Percentiles rank a stretch among this genome's conserved stretches.
Evolutionary conservation across 2,329 filamentous ascomycete species (phyloP).

Genomic region (Beauveria asiatica): DNA sequence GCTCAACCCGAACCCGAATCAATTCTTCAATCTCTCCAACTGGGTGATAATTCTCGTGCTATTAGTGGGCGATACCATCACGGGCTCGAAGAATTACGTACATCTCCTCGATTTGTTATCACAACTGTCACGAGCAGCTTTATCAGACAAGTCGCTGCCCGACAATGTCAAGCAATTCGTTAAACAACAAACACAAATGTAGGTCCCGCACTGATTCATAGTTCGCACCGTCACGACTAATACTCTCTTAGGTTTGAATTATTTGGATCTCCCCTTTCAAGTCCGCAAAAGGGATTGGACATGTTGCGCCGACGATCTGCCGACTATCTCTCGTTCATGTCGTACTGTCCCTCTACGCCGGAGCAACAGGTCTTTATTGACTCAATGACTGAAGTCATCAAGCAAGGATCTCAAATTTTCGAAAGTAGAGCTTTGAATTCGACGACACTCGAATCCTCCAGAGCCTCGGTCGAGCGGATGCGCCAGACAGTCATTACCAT

Average conservation of each 20-base stretch:
- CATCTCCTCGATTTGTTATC: conserved; percentile 29
- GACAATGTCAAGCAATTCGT: conserved; percentile 19
- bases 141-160: conserved; percentile 15
- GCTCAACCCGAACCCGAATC: conserved; percentile 17
- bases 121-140: conserved; percentile 19
- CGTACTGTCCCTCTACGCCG: conserved; percentile 7
- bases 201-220: neutral
- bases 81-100: conserved; percentile 28
- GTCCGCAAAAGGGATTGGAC: conserved; percentile 20
- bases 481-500: conserved; percentile 22
- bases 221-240: neutral
- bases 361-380: conserved; percentile 15
- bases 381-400: conserved; percentile 18
- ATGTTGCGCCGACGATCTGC: conserved; percentile 16
- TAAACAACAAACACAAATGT: conserved; percentile 25
- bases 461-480: conserved; percentile 23
- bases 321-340: conserved; percentile 22
- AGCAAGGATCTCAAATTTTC: conserved; percentile 21
- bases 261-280: conserved; percentile 21
- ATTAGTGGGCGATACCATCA: conserved; percentile 33
- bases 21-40: conserved; percentile 28
- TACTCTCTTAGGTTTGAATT: conserved; percentile 20
- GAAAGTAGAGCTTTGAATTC: conserved; percentile 15
- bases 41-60: conserved; percentile 30
- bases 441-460: conserved; percentile 15